Evolutionary conservation across 2,329 filamentous ascomycete genomes (phyloP), one percentile per base, ranked within the genome.

Genomic region (Calonectria pseudoreteaudii): DNA sequence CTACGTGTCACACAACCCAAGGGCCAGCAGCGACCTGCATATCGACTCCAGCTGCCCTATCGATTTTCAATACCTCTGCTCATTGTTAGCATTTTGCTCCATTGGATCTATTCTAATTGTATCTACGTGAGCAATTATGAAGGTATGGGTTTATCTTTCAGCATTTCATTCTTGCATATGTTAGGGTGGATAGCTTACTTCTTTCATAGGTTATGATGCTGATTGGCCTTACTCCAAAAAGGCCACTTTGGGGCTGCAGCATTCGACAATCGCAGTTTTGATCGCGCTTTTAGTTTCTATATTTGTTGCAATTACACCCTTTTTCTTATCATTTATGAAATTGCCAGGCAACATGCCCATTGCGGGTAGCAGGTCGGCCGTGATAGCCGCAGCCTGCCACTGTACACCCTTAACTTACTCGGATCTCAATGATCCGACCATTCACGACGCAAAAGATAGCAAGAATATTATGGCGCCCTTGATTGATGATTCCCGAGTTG

Each of bases 21-120:
- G n/a, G 75, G 76, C 0, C 68, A 68, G 13, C 79, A 80, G 31
- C 70, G 66, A 6, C 70, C 74, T 4, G 78, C 77, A 0, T 80
- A 79, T 34, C 75, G 76, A 3, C 74, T 80, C 10, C 78, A 80
- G 31, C 44, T 80, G 0, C 79, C 78, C 7, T 79, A 80, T 23
- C 50, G 72, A 2, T 78, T 72, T 20, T 79, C 78, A 0, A 71
- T 80, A 3, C 79, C 78, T 0, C 65, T 80, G 6, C 67, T 78
- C 2, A 14, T 74, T 0, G 53, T 76, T 7, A 77, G 74, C 1
- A 75, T 68, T 18, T 3, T 30, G 0, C 70, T 80, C 0, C 79
- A 80, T 47, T 80, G 79, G 79, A 60, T 80, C 5, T 76, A 74
- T 23, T 77, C 76, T 8, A 77, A 77, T 13, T 76, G 75, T 2